Evolutionary conservation across 2,329 filamentous ascomycete genomes (phyloP), one percentile per base, ranked within the genome.

Genomic region (Phyllosticta citriasiana): DNA sequence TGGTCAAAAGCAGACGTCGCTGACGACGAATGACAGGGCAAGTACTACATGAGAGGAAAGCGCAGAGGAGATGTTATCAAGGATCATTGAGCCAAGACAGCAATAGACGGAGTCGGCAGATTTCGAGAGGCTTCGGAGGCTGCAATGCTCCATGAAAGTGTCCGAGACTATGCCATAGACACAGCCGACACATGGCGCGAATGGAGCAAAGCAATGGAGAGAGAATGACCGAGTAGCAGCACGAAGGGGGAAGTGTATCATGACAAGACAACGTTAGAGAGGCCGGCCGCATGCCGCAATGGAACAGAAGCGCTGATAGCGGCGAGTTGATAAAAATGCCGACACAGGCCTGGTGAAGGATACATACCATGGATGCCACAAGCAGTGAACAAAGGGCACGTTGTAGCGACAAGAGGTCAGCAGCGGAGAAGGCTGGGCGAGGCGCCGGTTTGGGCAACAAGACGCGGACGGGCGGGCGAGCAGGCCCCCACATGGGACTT

Each of bases 31-130:
- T 26, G 30, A 54, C 69, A 97, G 93, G 94, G 93, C 70, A 91
- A 93, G 72, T 96, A 80, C 74, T 83, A 95, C 56, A 74, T 97
- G 68, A 84, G 91, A 68, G 93, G 86, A 62, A 97, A 97, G 87
- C 83, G 89, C 74, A 88, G 84, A 76, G 92, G 91, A 60, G 93
- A 97, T 72, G 81, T 87, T n/a, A 82, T 95, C 70, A 79, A 80
- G 60, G 92, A 97, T 77, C 93, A 83, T 74, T 97, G 77, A 69
- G 64, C 50, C 40, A 69, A 62, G 56, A 61, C 57, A 57, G 50
- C 55, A 61, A 47, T 8, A 57, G 40, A 47, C n/a, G 40, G 40
- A n/a, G n/a, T 47, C 40, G 40, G 40, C 40, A n/a, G n/a, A n/a
- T 4, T 47, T 6, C 40, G n/a, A 47, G n/a, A 47, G 40, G 40